Conservation (phyloP, 495 filamentous ascomycete genomes). For the Tuber brumale region DNA sequence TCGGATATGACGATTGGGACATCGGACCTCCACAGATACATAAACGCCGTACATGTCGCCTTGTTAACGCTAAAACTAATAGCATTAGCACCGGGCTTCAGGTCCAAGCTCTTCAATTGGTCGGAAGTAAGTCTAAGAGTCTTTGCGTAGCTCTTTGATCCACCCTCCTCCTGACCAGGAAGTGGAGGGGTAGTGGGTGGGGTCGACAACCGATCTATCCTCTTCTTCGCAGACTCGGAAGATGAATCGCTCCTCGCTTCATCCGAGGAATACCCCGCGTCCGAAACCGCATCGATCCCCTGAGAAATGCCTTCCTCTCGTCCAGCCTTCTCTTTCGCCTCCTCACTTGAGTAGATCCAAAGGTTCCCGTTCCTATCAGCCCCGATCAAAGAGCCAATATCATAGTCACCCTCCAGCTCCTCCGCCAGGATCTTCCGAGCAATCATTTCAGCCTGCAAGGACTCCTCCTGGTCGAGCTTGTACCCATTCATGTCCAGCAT, state of each 20-base stretch:
- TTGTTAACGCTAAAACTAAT: constrained; percentile 96
- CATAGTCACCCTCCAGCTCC: constrained; percentile 89
- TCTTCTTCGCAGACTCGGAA: constrained; percentile 31
- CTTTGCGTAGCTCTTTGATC: constrained; percentile 83
- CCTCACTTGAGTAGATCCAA: constrained; percentile 98
- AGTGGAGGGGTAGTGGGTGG: constrained; percentile 70
- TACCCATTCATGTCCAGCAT: constrained; percentile 99
- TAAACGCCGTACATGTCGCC: constrained; percentile 80
- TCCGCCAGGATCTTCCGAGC: constrained; percentile 94
- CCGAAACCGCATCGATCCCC: constrained; percentile 58
- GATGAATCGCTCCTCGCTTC: constrained; percentile 46
- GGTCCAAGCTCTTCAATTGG: constrained; percentile 77
- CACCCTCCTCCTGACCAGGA: constrained; percentile 44
- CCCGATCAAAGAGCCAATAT: constrained; percentile 90
- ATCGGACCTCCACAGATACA: constrained; percentile 88
- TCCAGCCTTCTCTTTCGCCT: constrained; percentile 73
- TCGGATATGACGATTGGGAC: constrained; percentile 94
- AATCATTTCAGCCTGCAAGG: constrained; percentile 79
- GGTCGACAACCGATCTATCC: constrained; percentile 45
- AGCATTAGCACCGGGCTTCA: constrained; percentile 77
- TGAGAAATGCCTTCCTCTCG: constrained; percentile 51
- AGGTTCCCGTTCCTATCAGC: constrained; percentile 92
- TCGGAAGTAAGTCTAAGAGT: constrained; percentile 93
- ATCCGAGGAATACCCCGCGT: constrained; percentile 92
- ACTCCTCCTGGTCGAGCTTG: constrained; percentile 86